Evolutionary conservation across 176 grass and related monocot genomes (phyloP).

Genomic region (Hordeum marinum): DNA sequence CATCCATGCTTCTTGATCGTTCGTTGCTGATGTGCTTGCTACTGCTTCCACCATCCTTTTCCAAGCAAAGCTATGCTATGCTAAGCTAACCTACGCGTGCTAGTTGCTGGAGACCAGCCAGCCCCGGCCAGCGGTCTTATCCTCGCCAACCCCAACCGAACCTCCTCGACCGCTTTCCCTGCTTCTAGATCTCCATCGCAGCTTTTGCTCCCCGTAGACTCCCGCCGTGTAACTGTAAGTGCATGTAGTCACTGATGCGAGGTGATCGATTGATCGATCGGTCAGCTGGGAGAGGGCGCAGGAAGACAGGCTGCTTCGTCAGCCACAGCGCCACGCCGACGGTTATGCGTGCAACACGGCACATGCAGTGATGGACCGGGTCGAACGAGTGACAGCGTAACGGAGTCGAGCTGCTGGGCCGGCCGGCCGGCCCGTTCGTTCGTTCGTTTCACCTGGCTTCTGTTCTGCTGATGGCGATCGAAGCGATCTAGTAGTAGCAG

Average conservation of each 20-base stretch:
- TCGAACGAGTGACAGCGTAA: not conserved
- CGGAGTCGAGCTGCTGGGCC: not conserved
- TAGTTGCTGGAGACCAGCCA: not conserved
- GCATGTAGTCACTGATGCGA: not conserved
- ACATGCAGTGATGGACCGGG: not conserved
- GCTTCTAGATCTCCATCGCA: not conserved
- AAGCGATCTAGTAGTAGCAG: not conserved
- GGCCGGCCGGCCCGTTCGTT: not conserved
- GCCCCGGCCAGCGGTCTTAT: not conserved
- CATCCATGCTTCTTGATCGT: not conserved
- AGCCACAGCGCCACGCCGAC: conserved; percentile 15
- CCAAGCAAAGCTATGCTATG: not conserved
- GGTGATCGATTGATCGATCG: not conserved
- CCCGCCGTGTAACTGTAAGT: not conserved
- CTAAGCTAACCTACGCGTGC: not conserved
- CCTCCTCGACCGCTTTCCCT: not conserved
- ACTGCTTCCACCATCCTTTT: not conserved
- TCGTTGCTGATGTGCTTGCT: not conserved
- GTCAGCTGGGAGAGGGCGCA: not conserved
- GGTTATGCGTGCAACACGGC: not conserved
- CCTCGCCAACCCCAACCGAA: conserved; percentile 16
- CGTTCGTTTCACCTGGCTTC: not conserved
- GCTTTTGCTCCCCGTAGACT: not conserved
- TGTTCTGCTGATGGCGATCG: not conserved
- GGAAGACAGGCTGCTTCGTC: not conserved